Base-by-base conservation (phyloP, 495 filamentous ascomycete genomes). In the Xylaria cubensis region DNA sequence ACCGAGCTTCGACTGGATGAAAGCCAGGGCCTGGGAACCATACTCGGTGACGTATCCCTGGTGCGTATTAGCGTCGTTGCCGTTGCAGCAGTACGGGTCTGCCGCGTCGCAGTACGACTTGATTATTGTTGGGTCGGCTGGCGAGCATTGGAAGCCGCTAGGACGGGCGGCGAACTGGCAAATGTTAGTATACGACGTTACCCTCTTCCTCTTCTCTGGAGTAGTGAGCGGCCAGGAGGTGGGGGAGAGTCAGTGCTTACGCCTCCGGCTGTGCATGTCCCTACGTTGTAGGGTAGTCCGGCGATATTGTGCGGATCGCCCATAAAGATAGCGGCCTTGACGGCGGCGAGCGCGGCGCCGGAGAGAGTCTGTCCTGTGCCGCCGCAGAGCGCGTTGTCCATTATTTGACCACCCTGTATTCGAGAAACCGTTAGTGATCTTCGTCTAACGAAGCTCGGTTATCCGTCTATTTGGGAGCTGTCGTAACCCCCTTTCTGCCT, bases 1-100 rank as follows among this genome's bases (percentile, higher is more conserved):
- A 36, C 39, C 41, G 15, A 79, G 48, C 17, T 74, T 69, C 64
- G 74, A 77, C 75, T 76, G 74, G 73, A 84, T 77, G 41, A 84
- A 84, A 1, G 64, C 46, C 21, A 84, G 72, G 36, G 82, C 82
- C 69, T 80, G 69, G 26, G 73, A 63, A 10, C 82, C 81, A 63
- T 84, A 84, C 74, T 87, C 86, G 67, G 76, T 81, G 56, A 86
- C 89, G 71, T 91, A 91, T 12, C 86, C 84, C 76, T 90, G 86
- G 77, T 91, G 90, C 15, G 84, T 85, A 67, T 85, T 84, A 6
- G 82, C 81, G 75, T 91, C 82, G 76, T 82, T 90, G 66, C 90
- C 89, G 66, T 86, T 90, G 82, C 89, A 91, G 84, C 89, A 91
- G 80, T 89, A 90, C 0, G 89, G 89, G 74, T 91, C 89, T 1